Base-by-base conservation (phyloP, 176 grass and related monocot genomes). In the Alopecurus myosuroides region DNA sequence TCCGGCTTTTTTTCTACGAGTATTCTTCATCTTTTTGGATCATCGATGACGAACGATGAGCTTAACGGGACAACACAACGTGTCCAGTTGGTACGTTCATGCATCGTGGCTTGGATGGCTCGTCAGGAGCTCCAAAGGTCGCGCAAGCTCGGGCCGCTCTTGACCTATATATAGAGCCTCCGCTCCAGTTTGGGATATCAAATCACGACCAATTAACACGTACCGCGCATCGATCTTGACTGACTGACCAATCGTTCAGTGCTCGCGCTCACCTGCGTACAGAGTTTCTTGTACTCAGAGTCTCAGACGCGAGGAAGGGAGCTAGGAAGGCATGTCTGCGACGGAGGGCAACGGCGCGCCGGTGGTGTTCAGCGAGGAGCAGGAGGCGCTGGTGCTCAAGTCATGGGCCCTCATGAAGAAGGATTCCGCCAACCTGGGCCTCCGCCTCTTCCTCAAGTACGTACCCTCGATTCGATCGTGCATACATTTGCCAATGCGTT, bases 351-450 rank as follows among this genome's bases (percentile, higher is more conserved):
- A 17, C 80, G 53, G 45, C 74, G 76, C 71, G 74, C 89, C 89
- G 8, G 87, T 95, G 68, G 93, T 98, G 85, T 99, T 99, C 88
- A 71, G 86, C 57, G 93, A 92, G 78, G 91, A 96, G 86, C 90
- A 99, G 79, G 94, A 96, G 76, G 91, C 90, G 9, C 88, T 96
- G 70, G 93, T 99, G 85, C 85, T 94, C 74, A 86, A 94, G 49
- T 99, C 97, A 19, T 99, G 97, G 97, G 80, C 70, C 39, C 26
- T 89, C 46, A 99, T 99, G 97, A 99, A 94, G 91, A 96, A 99
- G 77, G 88, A 99, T 74, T 85, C 97, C 2, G 91, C 91, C 23
- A 83, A 84, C 46, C 74, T 85, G 25, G 97, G 97, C 12, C 80
- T 94, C 63, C 92, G 92, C 39, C 91, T 99, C 84, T 99, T 99